phyloP scores from a whole-genome alignment of 345 rosid species.

The Atalantia buxifolia region DNA sequence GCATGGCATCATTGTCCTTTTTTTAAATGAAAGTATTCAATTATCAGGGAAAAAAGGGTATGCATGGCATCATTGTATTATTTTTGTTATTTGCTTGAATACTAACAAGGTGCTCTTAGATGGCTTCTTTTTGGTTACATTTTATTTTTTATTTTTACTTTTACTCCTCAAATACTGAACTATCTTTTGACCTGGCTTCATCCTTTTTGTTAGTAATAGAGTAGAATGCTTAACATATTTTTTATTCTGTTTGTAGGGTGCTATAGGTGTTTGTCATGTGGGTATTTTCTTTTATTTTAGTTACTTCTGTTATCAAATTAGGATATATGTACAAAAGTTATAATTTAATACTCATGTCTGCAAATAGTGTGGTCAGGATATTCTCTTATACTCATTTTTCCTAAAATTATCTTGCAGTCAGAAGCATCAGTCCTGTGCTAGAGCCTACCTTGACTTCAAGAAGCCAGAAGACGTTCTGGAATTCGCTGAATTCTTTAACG shows the following conservation, averaged over 20 bases:
- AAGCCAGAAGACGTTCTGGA: conserved; percentile 60
- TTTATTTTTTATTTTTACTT: background rate
- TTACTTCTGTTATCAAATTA: background rate
- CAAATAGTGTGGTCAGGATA: background rate
- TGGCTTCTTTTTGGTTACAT: background rate
- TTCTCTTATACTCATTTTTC: background rate
- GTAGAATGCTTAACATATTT: background rate
- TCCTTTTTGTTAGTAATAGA: background rate
- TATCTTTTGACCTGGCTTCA: background rate
- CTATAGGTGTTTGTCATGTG: too few relatives aligned
- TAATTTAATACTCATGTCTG: background rate
- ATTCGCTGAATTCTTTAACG: conserved; percentile 73
- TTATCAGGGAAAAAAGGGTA: background rate
- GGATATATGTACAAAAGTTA: background rate
- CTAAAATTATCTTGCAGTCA: conserved; percentile 45
- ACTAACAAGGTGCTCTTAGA: background rate
- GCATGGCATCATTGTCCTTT: too few relatives aligned
- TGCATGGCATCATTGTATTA: background rate
- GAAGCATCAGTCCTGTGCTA: conserved; percentile 54
- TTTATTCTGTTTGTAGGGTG: background rate
- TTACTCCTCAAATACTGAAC: background rate
- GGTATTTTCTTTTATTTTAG: background rate
- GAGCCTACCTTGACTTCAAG: conserved; percentile 66
- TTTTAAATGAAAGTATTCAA: background rate
- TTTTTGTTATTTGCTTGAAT: background rate